A percentile compares a stretch with the other conserved stretches of the same genome.
Conservation (phyloP, 176 grass and related monocot genomes). For the Hsuehochloa calcarea region DNA sequence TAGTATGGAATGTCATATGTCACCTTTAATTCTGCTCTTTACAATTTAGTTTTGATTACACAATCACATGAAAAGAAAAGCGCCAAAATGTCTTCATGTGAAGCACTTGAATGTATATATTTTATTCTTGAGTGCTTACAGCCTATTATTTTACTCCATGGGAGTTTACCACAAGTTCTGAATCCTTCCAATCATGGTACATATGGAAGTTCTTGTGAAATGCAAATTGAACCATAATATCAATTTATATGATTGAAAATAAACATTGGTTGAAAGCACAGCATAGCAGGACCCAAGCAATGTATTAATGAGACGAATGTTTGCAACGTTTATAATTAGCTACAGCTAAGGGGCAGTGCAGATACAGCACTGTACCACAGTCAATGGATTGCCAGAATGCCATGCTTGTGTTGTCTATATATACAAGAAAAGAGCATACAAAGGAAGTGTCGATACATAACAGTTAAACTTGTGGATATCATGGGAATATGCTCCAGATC, state of each 20-base stretch:
- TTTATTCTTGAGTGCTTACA: constrained; percentile 2
- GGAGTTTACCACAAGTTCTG: background rate
- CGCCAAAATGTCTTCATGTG: background rate
- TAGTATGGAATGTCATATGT: constrained; percentile 3
- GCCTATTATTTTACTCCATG: background rate
- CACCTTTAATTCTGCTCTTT: constrained; percentile 3
- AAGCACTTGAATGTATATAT: background rate
- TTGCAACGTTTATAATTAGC: background rate
- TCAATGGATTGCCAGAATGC: background rate
- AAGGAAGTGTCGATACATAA: background rate
- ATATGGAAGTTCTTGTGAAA: background rate
- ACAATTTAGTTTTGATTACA: background rate
- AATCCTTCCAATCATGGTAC: background rate
- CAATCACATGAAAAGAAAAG: background rate
- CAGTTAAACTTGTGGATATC: too few species aligned
- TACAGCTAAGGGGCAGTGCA: constrained; percentile 12
- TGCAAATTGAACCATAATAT: background rate
- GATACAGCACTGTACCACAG: background rate
- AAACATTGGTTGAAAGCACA: background rate
- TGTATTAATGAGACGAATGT: background rate
- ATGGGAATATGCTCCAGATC: too few species aligned
- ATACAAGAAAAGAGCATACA: background rate
- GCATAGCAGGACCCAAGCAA: constrained; percentile 6
- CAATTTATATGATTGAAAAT: background rate
- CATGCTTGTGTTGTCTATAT: background rate